Evolutionary conservation across 345 rosid species (phyloP), one percentile per base, ranked within the genome.

Genomic region (Ricinus communis): DNA sequence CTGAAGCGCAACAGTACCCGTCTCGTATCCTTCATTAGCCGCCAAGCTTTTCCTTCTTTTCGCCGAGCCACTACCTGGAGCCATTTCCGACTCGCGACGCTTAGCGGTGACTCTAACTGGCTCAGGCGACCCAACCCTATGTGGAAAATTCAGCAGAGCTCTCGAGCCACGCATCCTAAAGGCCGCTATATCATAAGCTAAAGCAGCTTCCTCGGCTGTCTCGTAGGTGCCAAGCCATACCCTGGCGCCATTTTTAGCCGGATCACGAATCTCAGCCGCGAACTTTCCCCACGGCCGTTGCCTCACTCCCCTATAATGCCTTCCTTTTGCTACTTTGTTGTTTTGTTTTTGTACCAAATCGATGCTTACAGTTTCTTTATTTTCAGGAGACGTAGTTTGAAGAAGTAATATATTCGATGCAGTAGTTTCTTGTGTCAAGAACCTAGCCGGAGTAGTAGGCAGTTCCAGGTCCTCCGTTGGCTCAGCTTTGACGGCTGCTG

Each of bases 251-350:
- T 80, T 80, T 64, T 72, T 80, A 3, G 80, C 77, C 14, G 67
- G 74, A 47, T 79, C 82, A 15, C 82, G 50, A 54, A 75, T 79
- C 73, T 79, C 82, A 0, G 82, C 83, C 24, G 83, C 80, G 28
- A 63, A 80, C 74, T 72, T 80, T 8, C 83, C 82, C 82, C 82
- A 79, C 8, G 82, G 79, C 53, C 82, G 59, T 31, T 57, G 79
- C 51, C 82, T 76, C 49, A 80, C 83, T 36, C 83, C 83, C 30
- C 83, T 69, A 68, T 76, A 89, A 55, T 77, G 88, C 75, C 69
- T 78, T 58, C 76, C 83, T 38, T 43, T 45, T 0, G 55, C 0
- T 2, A 65, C 61, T 12, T 47, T 28, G 65, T 45, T 46, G 24
- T 62, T 62, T 21, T 41, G 51, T 31, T 62, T 64, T 2, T 40